Evolutionary conservation across 2,329 filamentous ascomycete species (phyloP), one percentile per base, ranked within the genome.

Genomic region (Phaeophleospora eucalypticola): DNA sequence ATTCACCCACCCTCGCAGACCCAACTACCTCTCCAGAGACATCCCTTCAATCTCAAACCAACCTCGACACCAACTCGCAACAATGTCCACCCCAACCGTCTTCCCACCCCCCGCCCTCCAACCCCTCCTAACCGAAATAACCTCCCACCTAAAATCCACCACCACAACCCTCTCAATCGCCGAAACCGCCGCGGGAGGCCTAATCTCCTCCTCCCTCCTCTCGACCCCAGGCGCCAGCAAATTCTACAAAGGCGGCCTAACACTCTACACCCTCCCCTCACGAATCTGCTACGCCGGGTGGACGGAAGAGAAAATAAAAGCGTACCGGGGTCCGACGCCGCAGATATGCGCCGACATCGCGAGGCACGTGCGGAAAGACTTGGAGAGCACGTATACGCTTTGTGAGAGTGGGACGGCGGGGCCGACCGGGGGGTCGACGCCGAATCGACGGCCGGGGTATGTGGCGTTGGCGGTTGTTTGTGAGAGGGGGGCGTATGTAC

Each of bases 321-420:
- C 56, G 43, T 84, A 84, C 65, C 66, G 64, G n/a, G 81, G 81
- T 0, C 81, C 81, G 0, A 83, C 78, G 1, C 72, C 78, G 0
- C 71, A 74, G 1, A 71, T 84, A 42, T 81, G 84, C 2, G 65
- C 69, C 1, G 76, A 73, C 0, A 59, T 84, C 6, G 81, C 81
- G 0, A 70, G 72, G 34, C 74, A 81, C 56, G 76, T 80, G 20
- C 65, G 80, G n/a, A 65, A 58, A n/a, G 77, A 72, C 36, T 62
- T 84, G 19, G 69, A 70, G 4, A 74, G 72, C 47, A 82, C 78
- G 15, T 84, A 82, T 58, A 74, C 75, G 7, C 58, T 83, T 6
- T 71, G 70, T 45, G 80, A 84, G 68, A 79, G 75, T 43, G 81
- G 81, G 1, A 84, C 80, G 2, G 81, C 81, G n/a, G 81, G 81